Evolutionary conservation across 2,329 filamentous ascomycete genomes (phyloP), one percentile per base, ranked within the genome.

Genomic region (Alternaria rosae): DNA sequence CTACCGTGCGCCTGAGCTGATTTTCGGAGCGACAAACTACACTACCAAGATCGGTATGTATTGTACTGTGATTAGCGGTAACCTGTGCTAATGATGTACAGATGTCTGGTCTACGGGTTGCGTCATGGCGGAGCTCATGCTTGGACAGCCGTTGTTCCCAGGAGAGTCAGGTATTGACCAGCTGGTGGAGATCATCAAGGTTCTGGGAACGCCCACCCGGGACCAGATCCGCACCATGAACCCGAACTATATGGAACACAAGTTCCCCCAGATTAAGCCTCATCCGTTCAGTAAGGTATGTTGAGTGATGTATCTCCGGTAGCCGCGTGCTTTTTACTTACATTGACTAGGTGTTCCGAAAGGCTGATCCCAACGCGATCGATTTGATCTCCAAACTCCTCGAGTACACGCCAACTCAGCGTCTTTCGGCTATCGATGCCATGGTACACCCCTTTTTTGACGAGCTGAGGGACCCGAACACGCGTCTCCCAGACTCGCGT

Each of bases 141-240:
- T 99, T 67, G 95, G 95, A 54, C 95, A 99, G 81, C 95, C 95
- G 10, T 86, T 99, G 65, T 99, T 99, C 86, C 95, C 95, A 25
- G 95, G 95, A 74, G 95, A 99, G 82, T 99, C 95, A 50, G 95
- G 95, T 68, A 99, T 99, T 76, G 95, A 99, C 79, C 95, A 99
- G 80, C 85, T 99, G 51, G 95, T 99, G 47, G 95, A 99, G 82
- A 99, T 99, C 79, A 99, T 99, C 86, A 99, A 99, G 84, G 94
- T 99, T 55, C 85, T 99, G 64, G 95, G 95, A 62, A 99, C 95
- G 17, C 95, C 95, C 17, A 98, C 95, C 35, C 88, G 95, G 68
- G 95, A 99, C 80, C 95, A 99, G 82, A 99, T 99, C 76, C 92
- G 95, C 72, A 99, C 95, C 69, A 99, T 99, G 95, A 99, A 99